Conservation (phyloP, 1,284 basidiomycete species). For the Pascua guehoae region DNA sequence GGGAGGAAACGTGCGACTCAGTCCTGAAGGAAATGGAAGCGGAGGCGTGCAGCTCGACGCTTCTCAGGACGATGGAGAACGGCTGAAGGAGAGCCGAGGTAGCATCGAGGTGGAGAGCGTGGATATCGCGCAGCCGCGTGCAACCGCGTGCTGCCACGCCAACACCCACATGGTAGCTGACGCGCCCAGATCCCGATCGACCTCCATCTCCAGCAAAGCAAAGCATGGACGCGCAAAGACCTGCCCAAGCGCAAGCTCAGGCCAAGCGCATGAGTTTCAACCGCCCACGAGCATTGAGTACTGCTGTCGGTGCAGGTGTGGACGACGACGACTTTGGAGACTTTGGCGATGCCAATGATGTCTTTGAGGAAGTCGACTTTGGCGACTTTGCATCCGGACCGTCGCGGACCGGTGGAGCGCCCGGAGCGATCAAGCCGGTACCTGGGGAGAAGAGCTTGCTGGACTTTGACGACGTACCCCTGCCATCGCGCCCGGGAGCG, state of each 20-base stretch:
- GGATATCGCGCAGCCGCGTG: too few species aligned
- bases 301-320: too few species aligned
- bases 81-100: too few species aligned
- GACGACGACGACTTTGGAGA: slow-evolving; percentile 42
- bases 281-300: background rate
- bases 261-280: background rate
- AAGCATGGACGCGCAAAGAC: too few species aligned
- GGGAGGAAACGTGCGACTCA: too few species aligned
- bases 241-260: too few species aligned
- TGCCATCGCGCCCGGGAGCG: slow-evolving; percentile 38
- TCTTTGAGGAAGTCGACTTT: slow-evolving; percentile 72
- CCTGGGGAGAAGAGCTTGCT: slow-evolving; percentile 37
- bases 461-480: slow-evolving; percentile 48
- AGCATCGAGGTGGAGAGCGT: too few species aligned
- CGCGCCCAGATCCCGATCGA: background rate
- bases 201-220: too few species aligned
- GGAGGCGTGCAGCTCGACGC: too few species aligned
- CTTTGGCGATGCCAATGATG: slow-evolving; percentile 36
- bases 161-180: background rate
- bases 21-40: too few species aligned
- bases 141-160: too few species aligned
- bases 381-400: slow-evolving; percentile 63
- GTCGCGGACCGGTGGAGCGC: background rate
- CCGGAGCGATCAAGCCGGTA: slow-evolving; percentile 23
- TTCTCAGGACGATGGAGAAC: too few species aligned